Base-by-base conservation (phyloP, 345 rosid genomes). In the Kandelia obovata region DNA sequence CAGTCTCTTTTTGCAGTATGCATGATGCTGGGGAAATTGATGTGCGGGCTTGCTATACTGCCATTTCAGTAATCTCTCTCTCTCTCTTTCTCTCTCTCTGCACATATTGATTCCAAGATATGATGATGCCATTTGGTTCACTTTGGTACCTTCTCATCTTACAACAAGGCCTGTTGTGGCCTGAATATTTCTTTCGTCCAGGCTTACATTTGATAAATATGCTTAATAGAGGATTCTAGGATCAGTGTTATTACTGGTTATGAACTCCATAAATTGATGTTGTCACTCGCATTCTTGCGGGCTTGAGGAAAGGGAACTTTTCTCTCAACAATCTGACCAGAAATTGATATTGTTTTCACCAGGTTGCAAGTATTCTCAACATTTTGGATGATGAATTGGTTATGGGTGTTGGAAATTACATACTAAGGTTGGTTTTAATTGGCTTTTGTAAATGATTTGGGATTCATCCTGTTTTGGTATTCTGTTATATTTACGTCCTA, bases 21-120 rank as follows among this genome's bases (percentile, higher is more conserved):
- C 99, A 95, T 84, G 92, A 88, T 67, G 88, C 66, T 66, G 99
- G 99, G 75, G 99, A 94, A 84, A 89, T 88, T 55, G 99, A 94
- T 79, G 93, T 88, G 55, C 92, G 99, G 58, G 96, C 99, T 30
- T 95, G 97, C 80, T 95, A 92, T 73, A 88, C 93, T 58, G 99
- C 97, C n/a, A 82, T 92, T 73, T 88, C 97, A 56, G 97, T 95
- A 81, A 72, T 92, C 72, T 62, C 64, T 43, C 60, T 51, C 35
- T 31, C 27, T 52, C 28, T 49, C 34, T 30, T 26, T 52, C 28
- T 58, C 46, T 58, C 58, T 58, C 37, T 25, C 17, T 31, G 32
- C 49, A 43, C 49, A 43, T 43, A 13, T 13, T 43, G 49, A 43
- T 43, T 43, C 17, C 17, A 43, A 43, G 49, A 43, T 43, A 30